Evolutionary conservation across 2,329 filamentous ascomycete species (phyloP).

Genomic region (Scopulariopsis brevicaulis): DNA sequence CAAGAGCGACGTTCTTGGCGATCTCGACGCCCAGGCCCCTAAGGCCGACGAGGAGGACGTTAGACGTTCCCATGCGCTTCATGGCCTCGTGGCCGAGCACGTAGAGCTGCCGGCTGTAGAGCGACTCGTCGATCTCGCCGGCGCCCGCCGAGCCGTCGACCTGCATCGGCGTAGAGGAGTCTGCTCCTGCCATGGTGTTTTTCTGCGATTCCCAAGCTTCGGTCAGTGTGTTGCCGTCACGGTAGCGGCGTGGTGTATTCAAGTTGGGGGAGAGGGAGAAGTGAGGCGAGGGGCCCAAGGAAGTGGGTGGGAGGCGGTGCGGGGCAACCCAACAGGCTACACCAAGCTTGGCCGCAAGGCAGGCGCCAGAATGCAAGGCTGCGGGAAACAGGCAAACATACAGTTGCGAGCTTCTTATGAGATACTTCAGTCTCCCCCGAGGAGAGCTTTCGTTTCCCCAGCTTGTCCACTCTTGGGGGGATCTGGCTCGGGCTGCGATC

Average conservation of each 20-base stretch:
- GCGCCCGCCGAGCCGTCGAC: conserved; percentile 39
- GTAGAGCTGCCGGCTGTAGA: conserved; percentile 65
- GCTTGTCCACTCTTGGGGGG: conserved; percentile 29
- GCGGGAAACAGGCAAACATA: conserved; percentile 17
- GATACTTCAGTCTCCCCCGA: conserved; percentile 44
- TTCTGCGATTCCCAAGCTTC: conserved; percentile 22
- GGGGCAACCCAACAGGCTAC: not conserved
- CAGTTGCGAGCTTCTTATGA: conserved; percentile 50
- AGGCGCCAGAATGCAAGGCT: not conserved
- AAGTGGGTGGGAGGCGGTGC: not conserved
- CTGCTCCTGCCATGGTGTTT: conserved; percentile 43
- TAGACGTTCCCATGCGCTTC: conserved; percentile 97
- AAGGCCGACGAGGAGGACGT: conserved; percentile 82
- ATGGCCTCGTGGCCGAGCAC: conserved; percentile 72
- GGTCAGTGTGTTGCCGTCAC: not conserved
- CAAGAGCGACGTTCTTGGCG: conserved; percentile 95
- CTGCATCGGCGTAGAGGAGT: conserved; percentile 54
- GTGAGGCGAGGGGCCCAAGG: not conserved
- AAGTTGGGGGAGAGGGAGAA: not conserved
- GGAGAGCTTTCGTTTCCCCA: conserved; percentile 59
- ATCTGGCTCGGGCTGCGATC: not conserved
- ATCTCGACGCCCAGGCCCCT: conserved; percentile 96
- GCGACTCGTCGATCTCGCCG: conserved; percentile 59
- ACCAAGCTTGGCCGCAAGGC: not conserved
- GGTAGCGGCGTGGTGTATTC: not conserved